A percentile compares a stretch with the other conserved stretches of the same genome.
phyloP scores from a whole-genome alignment of 257 asterid species.

The Salvia hispanica region DNA sequence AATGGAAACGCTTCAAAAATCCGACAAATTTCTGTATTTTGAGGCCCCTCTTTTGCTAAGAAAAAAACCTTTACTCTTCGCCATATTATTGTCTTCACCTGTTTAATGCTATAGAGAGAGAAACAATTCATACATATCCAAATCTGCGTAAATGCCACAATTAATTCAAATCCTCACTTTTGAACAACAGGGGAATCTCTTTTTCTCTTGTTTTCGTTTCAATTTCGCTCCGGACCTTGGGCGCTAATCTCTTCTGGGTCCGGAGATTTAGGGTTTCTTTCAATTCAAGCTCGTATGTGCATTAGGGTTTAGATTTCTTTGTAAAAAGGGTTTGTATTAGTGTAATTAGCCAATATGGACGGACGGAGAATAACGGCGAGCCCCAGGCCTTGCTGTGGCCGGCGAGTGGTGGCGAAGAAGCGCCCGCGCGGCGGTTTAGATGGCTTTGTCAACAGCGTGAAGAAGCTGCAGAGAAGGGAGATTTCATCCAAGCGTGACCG shows the following conservation, averaged over 20 bases:
- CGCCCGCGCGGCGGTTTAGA: conserved; percentile 79
- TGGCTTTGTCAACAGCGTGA: conserved; percentile 90
- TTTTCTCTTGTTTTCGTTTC: conserved; percentile 30
- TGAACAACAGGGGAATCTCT: conserved; percentile 19
- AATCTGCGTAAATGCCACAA: conserved; percentile 11
- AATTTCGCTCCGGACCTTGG: conserved; percentile 40
- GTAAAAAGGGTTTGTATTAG: conserved; percentile 32
- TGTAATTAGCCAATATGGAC: conserved; percentile 52
- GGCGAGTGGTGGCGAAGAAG: conserved; percentile 94
- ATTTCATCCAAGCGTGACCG: conserved; percentile 86
- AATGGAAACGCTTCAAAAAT: conserved; percentile 43
- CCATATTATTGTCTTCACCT: conserved; percentile 26
- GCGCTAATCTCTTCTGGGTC: conserved; percentile 43
- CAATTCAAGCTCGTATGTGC: conserved; percentile 34
- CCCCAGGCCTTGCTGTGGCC: conserved; percentile 89
- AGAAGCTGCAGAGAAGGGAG: conserved; percentile 94
- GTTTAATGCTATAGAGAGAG: conserved; percentile 8
- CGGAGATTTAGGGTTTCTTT: conserved; percentile 53
- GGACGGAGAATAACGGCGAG: conserved; percentile 92
- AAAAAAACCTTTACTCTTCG: conserved; percentile 28
- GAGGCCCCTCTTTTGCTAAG: conserved; percentile 8
- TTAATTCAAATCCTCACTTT: conserved; percentile 17
- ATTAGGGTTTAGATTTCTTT: conserved; percentile 36
- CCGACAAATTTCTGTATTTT: conserved; percentile 35
- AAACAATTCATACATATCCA: conserved; percentile 5